These are phyloP conservation scores for Pichia cephalocereana DNA, from an alignment of 805 yeast species.

Conservation along the genomic window DNA sequence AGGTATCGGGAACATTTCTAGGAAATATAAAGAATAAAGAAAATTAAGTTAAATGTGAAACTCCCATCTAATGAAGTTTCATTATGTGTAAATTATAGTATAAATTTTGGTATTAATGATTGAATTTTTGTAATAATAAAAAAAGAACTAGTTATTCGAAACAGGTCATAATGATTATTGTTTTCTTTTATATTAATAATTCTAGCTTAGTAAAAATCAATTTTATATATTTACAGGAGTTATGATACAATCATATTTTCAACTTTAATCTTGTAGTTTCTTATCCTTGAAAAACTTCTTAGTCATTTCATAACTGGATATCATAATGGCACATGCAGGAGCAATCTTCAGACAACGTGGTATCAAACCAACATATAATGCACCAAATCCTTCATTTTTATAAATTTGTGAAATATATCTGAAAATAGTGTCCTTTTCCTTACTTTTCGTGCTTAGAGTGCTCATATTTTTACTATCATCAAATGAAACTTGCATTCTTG, in stretches of 20 bases:
- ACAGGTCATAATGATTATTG: too few species aligned
- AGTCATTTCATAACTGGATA: slow-evolving; percentile 85
- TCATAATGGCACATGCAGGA: slow-evolving; percentile 98
- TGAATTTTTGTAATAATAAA: too few species aligned
- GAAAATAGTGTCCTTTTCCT: slow-evolving; percentile 49
- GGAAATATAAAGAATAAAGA: too few species aligned
- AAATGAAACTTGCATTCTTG: slow-evolving; percentile 69
- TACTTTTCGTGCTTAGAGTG: slow-evolving; percentile 4
- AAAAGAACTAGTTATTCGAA: too few species aligned
- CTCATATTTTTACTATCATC: slow-evolving; percentile 20
- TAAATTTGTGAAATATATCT: slow-evolving; percentile 54
- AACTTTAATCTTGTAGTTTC: neutral
- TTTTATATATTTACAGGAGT: too few species aligned
- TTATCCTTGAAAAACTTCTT: slow-evolving; percentile 44
- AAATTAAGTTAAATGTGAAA: too few species aligned
- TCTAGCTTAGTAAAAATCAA: neutral
- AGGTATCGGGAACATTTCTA: too few species aligned
- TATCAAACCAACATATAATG: slow-evolving; percentile 77
- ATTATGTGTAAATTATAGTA: too few species aligned
- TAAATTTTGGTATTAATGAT: too few species aligned
- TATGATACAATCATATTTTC: too few species aligned
- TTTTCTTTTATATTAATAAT: too few species aligned
- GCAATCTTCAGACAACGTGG: slow-evolving; percentile 90
- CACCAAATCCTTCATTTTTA: slow-evolving; percentile 65
- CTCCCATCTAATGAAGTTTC: too few species aligned